Percentiles rank a stretch among this genome's conserved stretches.
Conservation (phyloP, 306 rosid species). For the Vachellia collinsii region DNA sequence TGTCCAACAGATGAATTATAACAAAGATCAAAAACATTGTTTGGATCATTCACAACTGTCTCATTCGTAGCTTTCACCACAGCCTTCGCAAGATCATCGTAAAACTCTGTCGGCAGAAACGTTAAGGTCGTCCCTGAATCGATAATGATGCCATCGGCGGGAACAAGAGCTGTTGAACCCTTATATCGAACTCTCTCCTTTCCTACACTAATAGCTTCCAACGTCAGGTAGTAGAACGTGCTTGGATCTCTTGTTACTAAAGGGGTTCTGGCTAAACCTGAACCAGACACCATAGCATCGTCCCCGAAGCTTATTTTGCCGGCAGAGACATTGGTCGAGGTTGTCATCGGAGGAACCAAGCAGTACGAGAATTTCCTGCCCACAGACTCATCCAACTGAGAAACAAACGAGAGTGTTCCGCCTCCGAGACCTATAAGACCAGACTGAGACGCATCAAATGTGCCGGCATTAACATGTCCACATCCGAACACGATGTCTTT, state of each 20-base stretch:
- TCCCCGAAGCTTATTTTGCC: conserved; percentile 60
- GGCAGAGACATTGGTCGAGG: not conserved
- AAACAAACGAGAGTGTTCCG: conserved; percentile 53
- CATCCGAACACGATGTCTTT: conserved; percentile 51
- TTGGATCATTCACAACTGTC: conserved; percentile 46
- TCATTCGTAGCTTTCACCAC: conserved; percentile 35
- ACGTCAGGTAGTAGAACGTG: conserved; percentile 42
- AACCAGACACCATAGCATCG: conserved; percentile 33
- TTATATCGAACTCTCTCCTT: conserved; percentile 31
- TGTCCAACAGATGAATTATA: conserved; percentile 10
- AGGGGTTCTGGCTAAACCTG: conserved; percentile 42
- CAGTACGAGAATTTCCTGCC: conserved; percentile 61
- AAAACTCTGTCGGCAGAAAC: conserved; percentile 32
- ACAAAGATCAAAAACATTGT: conserved; percentile 40
- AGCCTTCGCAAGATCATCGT: conserved; percentile 34
- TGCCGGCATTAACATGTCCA: conserved; percentile 50
- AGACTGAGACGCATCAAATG: conserved; percentile 40
- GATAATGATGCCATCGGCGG: not conserved
- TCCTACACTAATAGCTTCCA: conserved; percentile 62
- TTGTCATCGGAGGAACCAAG: conserved; percentile 16
- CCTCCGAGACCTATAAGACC: conserved; percentile 66
- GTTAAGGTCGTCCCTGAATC: conserved; percentile 56
- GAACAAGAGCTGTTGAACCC: not conserved
- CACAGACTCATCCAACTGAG: conserved; percentile 45
- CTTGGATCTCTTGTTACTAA: not conserved